Base-by-base conservation (phyloP, 805 yeast genomes). In the Novakomyces olei region DNA sequence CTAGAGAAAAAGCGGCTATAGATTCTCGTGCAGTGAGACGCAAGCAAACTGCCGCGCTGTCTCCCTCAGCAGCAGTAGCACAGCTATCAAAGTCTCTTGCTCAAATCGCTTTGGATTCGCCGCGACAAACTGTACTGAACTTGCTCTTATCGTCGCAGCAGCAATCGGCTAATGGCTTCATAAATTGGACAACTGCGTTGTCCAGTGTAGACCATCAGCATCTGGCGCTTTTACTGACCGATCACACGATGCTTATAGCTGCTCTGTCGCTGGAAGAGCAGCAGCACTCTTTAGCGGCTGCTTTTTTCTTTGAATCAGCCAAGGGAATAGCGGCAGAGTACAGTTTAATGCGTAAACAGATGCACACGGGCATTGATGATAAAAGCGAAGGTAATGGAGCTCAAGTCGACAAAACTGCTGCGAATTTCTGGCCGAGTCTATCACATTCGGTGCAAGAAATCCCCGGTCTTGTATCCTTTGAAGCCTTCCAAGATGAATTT, bases 311-410 rank as follows among this genome's bases (percentile, higher is more conserved):
- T 17, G 35, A 35, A 12, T 6, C 31, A 4, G 44, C 5, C 34
- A 1, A 48, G 46, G 15, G 36, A 40, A 10, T 48, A 42, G 20
- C 20, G 29, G 23, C 39, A 40, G 9, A 30, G 19, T 15, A 19
- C 5, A n/a, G 20, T 5, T 9, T 17, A 6, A 3, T 18, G 7
- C 12, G 14, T 5, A 6, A 12, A 5, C 10, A 10, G 6, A 23
- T 15, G 28, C n/a, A 6, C 9, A 6, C 8, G 6, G n/a, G 15
- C 46, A 38, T 19, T 29, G 38, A 26, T 35, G 36, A 3, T 44
- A 34, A 17, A 33, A 32, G 12, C 26, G 47, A 6, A 36, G 43
- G 9, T 50, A 20, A 15, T 28, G 29, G 34, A 26, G 14, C 20
- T 27, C 17, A 15, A 34, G n/a, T 27, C 30, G 16, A 42, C 35